Evolutionary conservation across 768 basidiomycete genomes (phyloP), one percentile per base, ranked within the genome.

Genomic region (Roridomyces roridus): DNA sequence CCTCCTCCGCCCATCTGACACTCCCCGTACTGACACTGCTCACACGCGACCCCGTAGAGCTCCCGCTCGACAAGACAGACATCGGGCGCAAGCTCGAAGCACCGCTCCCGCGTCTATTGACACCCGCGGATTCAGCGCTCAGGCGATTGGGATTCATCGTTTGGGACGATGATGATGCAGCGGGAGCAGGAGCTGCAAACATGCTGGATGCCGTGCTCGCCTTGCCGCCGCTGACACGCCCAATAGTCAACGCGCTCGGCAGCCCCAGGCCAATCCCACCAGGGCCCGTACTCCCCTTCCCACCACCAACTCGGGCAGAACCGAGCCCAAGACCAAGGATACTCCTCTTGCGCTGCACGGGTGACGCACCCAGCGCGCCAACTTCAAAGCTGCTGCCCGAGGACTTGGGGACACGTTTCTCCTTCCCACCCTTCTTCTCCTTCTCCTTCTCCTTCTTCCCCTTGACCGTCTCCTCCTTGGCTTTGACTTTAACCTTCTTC

Each of bases 311-410:
- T n/a, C n/a, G n/a, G 25, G 31, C 12, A 23, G 12, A 2, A 42
- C 37, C 49, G 14, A 61, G 50, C 24, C 60, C 60, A 7, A 62
- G 56, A 3, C 85, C 88, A 10, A 91, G 74, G 47, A 86, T 83
- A 28, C 82, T 83, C 29, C 78, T 76, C 65, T 87, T 89, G 80
- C 85, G 87, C 66, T 78, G 80, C 0, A 77, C 76, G 1, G 82
- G 74, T 2, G 78, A 75, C 25, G 75, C 71, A 47, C 73, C 80
- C 60, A 83, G 75, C 5, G 77, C 72, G n/a, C 89, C 89, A 0
- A 82, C 81, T 66, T 91, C 89, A 63, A 90, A 91, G 64, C 83
- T 85, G 68, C 85, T 85, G 2, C 81, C 77, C 2, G 87, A 88
- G 58, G 76, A 70, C 20, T 84, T 80, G 8, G 74, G 65, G 8